Conservation (phyloP, 371 early-diverging fungal species). For the Mucor racemosus region DNA sequence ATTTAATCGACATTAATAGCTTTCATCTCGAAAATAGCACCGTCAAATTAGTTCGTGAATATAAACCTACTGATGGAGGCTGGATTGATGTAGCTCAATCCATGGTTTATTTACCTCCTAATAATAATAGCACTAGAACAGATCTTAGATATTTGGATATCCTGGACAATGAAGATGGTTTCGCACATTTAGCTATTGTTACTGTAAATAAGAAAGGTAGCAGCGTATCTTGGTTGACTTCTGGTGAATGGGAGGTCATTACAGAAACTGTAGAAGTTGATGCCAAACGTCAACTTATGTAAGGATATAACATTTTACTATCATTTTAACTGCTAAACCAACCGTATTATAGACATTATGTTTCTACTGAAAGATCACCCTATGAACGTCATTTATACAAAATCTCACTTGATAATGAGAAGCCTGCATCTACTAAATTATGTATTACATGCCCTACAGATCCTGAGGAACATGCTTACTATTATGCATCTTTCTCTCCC, state of each 20-base stretch:
- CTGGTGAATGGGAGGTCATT: slow-evolving; percentile 87
- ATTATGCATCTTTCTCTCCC: slow-evolving; percentile 76
- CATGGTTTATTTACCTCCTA: slow-evolving; percentile 49
- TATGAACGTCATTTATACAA: slow-evolving; percentile 80
- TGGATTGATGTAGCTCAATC: slow-evolving; percentile 72
- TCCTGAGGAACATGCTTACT: slow-evolving; percentile 66
- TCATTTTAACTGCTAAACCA: not conserved
- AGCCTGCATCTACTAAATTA: slow-evolving; percentile 35
- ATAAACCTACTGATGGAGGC: slow-evolving; percentile 68
- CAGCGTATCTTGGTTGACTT: slow-evolving; percentile 77
- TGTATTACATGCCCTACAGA: slow-evolving; percentile 48
- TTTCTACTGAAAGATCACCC: slow-evolving; percentile 78
- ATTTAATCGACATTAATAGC: slow-evolving; percentile 47
- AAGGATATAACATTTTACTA: slow-evolving; percentile 23
- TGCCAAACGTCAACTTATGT: slow-evolving; percentile 58
- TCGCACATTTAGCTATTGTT: slow-evolving; percentile 84
- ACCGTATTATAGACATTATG: slow-evolving; percentile 50
- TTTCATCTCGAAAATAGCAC: slow-evolving; percentile 21
- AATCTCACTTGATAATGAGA: slow-evolving; percentile 25
- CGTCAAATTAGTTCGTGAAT: slow-evolving; percentile 55
- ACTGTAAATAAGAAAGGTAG: slow-evolving; percentile 36
- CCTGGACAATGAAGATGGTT: slow-evolving; percentile 74
- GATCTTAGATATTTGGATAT: slow-evolving; percentile 80
- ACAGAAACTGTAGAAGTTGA: slow-evolving; percentile 67
- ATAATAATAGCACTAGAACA: slow-evolving; percentile 29